These are phyloP conservation scores for Amoeboaphelidium occidentale DNA, from an alignment of 371 early-diverging fungal species.

Conservation along the genomic window DNA sequence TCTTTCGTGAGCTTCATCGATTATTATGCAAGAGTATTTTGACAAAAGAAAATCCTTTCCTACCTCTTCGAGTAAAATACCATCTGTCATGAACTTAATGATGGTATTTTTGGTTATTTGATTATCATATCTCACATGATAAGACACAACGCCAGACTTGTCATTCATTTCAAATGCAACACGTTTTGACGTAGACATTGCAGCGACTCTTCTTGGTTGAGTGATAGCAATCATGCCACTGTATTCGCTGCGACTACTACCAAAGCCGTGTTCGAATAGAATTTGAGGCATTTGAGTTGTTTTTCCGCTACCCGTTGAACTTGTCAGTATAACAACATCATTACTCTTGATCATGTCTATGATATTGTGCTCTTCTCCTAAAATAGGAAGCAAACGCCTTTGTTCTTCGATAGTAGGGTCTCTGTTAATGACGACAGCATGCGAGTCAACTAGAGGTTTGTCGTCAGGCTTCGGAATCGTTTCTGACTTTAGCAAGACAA, in stretches of 20 bases:
- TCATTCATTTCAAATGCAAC: conserved; percentile 68
- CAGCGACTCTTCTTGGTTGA: conserved; percentile 98
- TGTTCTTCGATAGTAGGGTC: neutral
- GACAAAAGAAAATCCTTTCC: conserved; percentile 51
- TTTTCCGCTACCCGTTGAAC: conserved; percentile 20
- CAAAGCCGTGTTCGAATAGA: conserved; percentile 11
- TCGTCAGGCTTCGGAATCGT: neutral
- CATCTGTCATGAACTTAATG: conserved; percentile 98
- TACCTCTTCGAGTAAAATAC: conserved; percentile 69
- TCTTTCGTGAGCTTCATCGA: conserved; percentile 99
- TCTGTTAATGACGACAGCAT: neutral
- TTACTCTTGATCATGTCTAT: neutral
- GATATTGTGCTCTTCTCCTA: neutral
- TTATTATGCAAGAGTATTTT: conserved; percentile 79
- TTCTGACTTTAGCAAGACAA: neutral
- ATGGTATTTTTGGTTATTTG: conserved; percentile 36
- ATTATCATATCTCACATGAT: conserved; percentile 84
- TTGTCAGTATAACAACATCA: conserved; percentile 5
- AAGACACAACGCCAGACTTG: conserved; percentile 17
- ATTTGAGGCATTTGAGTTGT: conserved; percentile 20
- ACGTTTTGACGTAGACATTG: conserved; percentile 86
- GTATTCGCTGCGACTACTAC: neutral
- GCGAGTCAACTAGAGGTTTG: neutral
- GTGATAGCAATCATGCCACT: conserved; percentile 20
- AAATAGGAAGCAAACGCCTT: neutral